Conservation (phyloP, 73 alveolate species). For the Diophrys sp. region DNA sequence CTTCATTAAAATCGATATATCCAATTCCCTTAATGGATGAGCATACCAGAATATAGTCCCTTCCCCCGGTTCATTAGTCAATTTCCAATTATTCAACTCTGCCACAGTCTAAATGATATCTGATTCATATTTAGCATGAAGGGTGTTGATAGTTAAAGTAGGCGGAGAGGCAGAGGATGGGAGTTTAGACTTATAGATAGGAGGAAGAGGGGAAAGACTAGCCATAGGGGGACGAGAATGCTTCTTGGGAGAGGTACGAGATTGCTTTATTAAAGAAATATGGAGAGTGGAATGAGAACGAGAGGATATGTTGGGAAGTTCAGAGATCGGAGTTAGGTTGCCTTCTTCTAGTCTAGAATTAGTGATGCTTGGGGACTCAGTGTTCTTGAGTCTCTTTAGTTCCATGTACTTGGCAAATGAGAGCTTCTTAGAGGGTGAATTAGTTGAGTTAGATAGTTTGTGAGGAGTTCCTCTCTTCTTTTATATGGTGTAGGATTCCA, state of each 20-base stretch:
- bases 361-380: no score
- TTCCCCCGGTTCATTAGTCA: slow-evolving; percentile 5
- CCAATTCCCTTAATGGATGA: slow-evolving; percentile 9
- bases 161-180: not conserved
- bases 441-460: no score
- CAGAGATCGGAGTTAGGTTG: no score
- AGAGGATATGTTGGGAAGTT: not conserved
- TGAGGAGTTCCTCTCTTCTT: no score
- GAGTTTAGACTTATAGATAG: not conserved
- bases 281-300: not conserved
- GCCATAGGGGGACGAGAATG: no score
- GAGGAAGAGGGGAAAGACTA: not conserved
- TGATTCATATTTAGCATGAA: slow-evolving; percentile 9
- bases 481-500: no score
- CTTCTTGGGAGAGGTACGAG: not conserved
- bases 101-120: not conserved
- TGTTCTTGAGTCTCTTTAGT: no score
- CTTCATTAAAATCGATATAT: not conserved
- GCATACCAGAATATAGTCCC: slow-evolving; percentile 13
- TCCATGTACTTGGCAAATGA: no score
- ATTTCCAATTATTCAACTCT: not conserved
- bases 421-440: no score
- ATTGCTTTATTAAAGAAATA: not conserved
- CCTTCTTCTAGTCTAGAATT: no score
- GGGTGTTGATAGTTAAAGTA: slow-evolving; percentile 4